These are phyloP conservation scores for Trichoderma citrinoviride DNA, from an alignment of 2,329 filamentous ascomycete species.

Conservation along the genomic window DNA sequence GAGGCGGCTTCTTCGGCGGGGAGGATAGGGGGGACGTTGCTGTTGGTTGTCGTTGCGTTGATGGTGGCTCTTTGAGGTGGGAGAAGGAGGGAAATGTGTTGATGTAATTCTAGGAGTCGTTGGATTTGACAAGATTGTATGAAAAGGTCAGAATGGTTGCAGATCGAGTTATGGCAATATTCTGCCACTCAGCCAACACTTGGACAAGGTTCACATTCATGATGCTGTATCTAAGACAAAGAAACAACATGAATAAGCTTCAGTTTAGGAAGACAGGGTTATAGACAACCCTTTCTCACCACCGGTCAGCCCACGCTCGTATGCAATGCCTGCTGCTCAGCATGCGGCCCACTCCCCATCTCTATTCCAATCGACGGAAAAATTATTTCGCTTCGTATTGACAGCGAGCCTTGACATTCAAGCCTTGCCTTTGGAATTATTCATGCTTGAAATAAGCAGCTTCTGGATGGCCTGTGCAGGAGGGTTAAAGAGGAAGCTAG, in stretches of 20 bases:
- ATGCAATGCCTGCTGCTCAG: background rate
- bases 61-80: slow-evolving; percentile 2
- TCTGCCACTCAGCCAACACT: background rate
- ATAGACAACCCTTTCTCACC: background rate
- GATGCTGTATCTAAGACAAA: background rate
- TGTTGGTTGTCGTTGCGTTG: background rate
- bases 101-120: background rate
- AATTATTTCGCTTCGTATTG: slow-evolving; percentile 17
- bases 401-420: background rate
- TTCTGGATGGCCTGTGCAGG: background rate
- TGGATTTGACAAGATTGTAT: background rate
- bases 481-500: slow-evolving; percentile 4
- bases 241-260: background rate
- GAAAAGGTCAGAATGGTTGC: background rate
- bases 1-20: slow-evolving; percentile 9
- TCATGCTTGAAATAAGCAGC: background rate
- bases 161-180: background rate
- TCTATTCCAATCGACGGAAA: slow-evolving; percentile 4
- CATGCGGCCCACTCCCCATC: background rate
- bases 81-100: background rate
- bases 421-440: background rate
- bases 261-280: background rate
- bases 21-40: background rate
- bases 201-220: background rate
- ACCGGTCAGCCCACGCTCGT: background rate